Percentiles rank a stretch among this genome's conserved stretches.
Conservation (phyloP, 805 yeast species). For the Candida patagonica region DNA sequence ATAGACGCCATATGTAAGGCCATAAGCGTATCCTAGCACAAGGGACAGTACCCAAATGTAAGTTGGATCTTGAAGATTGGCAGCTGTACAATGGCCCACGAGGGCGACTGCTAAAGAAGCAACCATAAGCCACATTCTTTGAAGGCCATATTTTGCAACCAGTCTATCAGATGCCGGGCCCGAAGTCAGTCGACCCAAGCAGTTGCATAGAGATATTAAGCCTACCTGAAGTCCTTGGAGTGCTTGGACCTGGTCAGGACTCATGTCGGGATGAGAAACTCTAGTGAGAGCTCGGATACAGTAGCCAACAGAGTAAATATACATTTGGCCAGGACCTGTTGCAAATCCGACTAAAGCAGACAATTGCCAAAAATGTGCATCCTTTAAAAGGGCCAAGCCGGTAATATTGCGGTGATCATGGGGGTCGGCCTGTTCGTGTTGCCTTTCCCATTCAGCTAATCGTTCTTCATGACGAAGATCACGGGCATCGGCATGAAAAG, state of each 20-base stretch:
- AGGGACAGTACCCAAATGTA: slow-evolving; percentile 42
- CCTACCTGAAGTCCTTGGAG: slow-evolving; percentile 67
- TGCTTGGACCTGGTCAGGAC: slow-evolving; percentile 27
- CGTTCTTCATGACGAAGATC: background rate
- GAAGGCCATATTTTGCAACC: slow-evolving; percentile 34
- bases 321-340: slow-evolving; percentile 66
- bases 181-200: slow-evolving; percentile 51
- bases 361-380: slow-evolving; percentile 19
- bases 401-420: slow-evolving; percentile 1
- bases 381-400: slow-evolving; percentile 7
- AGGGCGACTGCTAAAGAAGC: slow-evolving; percentile 42
- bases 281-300: slow-evolving; percentile 44
- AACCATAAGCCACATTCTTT: slow-evolving; percentile 46
- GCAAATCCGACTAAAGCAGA: slow-evolving; percentile 38
- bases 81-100: slow-evolving; percentile 43
- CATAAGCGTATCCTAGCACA: slow-evolving; percentile 58
- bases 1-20: slow-evolving; percentile 57
- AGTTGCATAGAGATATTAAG: slow-evolving; percentile 53
- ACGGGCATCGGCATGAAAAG: slow-evolving; percentile 1
- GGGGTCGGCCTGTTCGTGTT: background rate
- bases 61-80: slow-evolving; percentile 30
- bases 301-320: slow-evolving; percentile 64
- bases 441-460: slow-evolving; percentile 2
- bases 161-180: slow-evolving; percentile 57
- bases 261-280: slow-evolving; percentile 2